These are phyloP conservation scores for Talaromyces rugulosus DNA, from an alignment of 2,329 filamentous ascomycete genomes.

Conservation along the genomic window DNA sequence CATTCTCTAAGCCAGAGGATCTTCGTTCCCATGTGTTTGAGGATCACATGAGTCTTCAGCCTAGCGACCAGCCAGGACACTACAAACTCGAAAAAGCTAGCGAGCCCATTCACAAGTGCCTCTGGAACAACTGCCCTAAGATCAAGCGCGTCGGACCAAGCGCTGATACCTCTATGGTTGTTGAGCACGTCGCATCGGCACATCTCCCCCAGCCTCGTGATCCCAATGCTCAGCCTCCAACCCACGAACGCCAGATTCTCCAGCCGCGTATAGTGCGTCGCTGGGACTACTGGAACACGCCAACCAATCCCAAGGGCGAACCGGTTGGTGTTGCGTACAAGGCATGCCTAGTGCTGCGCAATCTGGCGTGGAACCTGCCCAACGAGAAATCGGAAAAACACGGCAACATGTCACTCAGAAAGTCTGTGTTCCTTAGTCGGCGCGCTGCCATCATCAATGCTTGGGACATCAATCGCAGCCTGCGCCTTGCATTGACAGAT, in stretches of 20 bases:
- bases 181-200: slow-evolving; percentile 39
- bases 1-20: slow-evolving; percentile 35
- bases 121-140: slow-evolving; percentile 36
- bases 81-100: slow-evolving; percentile 34
- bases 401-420: slow-evolving; percentile 23
- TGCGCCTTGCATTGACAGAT: slow-evolving; percentile 40
- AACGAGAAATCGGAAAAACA: slow-evolving; percentile 23
- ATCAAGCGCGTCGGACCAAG: slow-evolving; percentile 29
- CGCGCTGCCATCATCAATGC: slow-evolving; percentile 34
- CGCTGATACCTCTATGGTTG: slow-evolving; percentile 32
- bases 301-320: slow-evolving; percentile 38
- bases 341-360: slow-evolving; percentile 44
- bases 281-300: slow-evolving; percentile 39
- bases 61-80: slow-evolving; percentile 27
- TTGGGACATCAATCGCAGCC: slow-evolving; percentile 37
- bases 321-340: slow-evolving; percentile 46
- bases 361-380: slow-evolving; percentile 41
- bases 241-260: slow-evolving; percentile 32
- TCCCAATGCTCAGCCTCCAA: slow-evolving; percentile 29
- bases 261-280: slow-evolving; percentile 38
- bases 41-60: slow-evolving; percentile 37
- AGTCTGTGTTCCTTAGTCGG: slow-evolving; percentile 36
- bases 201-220: slow-evolving; percentile 33
- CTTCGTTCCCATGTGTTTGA: slow-evolving; percentile 40
- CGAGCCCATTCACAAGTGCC: slow-evolving; percentile 31